Percentiles rank a stretch among this genome's conserved stretches.
These are phyloP conservation scores for Stereocaulon alpinum DNA, from an alignment of 495 filamentous ascomycete genomes.

Conservation along the genomic window DNA sequence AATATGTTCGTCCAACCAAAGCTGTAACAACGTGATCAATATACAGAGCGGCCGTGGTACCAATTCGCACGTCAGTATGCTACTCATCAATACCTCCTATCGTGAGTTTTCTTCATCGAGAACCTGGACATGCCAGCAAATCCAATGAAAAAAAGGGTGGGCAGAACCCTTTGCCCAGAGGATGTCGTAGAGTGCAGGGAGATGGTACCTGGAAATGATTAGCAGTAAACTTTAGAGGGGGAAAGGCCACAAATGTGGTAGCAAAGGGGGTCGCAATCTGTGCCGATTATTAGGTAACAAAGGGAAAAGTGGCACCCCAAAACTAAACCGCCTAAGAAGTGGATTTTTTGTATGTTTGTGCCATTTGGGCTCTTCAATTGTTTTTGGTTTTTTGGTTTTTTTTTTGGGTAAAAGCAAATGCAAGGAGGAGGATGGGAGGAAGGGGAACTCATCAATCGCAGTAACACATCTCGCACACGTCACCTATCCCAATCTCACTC, in stretches of 20 bases:
- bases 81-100: no score
- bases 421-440: background rate
- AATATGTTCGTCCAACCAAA: no score
- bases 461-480: background rate
- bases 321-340: background rate
- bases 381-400: conserved; percentile 4
- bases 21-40: no score
- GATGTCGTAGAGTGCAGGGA: background rate
- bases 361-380: conserved; percentile 12
- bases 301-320: background rate
- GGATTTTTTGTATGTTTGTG: conserved; percentile 10
- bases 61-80: no score
- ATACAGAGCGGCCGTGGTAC: no score
- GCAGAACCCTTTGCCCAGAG: background rate
- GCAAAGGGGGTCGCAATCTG: background rate
- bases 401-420: background rate
- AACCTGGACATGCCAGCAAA: conserved; percentile 1
- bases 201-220: background rate
- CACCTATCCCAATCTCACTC: background rate
- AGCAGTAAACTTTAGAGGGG: background rate
- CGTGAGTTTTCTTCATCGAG: conserved; percentile 1
- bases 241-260: background rate
- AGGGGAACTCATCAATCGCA: background rate
- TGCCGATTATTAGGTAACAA: background rate
- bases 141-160: background rate